phyloP scores from a whole-genome alignment of 352 stramenopile genomes.

The Achlya hypogyna region DNA sequence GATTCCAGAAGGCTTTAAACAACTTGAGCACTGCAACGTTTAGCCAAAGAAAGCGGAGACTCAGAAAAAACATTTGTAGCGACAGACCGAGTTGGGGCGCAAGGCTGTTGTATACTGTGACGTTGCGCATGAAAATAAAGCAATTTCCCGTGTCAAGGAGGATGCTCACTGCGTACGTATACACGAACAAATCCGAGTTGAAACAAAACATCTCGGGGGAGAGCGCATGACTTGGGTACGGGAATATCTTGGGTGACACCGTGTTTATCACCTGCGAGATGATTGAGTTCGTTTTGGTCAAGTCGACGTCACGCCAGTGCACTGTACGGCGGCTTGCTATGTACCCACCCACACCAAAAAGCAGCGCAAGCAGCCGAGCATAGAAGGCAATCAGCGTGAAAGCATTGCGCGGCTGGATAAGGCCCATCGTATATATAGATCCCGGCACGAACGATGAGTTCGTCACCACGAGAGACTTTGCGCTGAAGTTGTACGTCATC shows the following conservation, averaged over 20 bases:
- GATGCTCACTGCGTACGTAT: background rate
- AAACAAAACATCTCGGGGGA: conserved; percentile 2
- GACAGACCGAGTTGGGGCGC: background rate
- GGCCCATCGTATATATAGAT: background rate
- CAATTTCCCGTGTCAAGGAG: background rate
- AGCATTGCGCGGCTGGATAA: background rate
- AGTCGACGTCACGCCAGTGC: background rate
- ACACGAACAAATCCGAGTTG: conserved; percentile 17
- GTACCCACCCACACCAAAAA: background rate
- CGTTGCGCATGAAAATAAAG: background rate
- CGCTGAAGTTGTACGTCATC: background rate
- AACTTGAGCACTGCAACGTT: conserved; percentile 6
- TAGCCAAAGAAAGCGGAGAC: conserved; percentile 11
- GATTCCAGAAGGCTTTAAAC: background rate
- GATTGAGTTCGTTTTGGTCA: background rate
- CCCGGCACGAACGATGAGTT: background rate
- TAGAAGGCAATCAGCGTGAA: background rate
- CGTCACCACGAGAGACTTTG: background rate
- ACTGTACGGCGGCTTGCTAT: conserved; percentile 2
- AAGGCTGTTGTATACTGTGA: conserved; percentile 1
- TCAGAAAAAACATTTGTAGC: conserved; percentile 6
- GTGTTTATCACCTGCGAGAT: background rate
- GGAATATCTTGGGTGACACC: background rate
- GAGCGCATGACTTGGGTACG: background rate
- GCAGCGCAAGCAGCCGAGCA: background rate